Evolutionary conservation across 495 filamentous ascomycete species (phyloP).

Genomic region (Daldinia bambusicola): DNA sequence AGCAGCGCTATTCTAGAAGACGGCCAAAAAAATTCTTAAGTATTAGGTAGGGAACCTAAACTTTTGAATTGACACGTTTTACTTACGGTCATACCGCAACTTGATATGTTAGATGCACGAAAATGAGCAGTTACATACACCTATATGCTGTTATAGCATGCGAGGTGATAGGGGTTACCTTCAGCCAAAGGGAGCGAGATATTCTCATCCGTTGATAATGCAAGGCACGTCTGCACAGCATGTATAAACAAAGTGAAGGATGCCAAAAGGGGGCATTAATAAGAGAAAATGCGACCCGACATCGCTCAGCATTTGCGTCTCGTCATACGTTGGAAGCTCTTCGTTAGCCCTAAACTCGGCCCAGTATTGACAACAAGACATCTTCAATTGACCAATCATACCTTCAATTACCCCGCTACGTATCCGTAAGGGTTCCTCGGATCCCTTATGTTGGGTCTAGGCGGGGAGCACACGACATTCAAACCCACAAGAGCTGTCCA

Average conservation of each 20-base stretch:
- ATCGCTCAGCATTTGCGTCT: slow-evolving; percentile 23
- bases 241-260: neutral
- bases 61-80: neutral
- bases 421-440: slow-evolving; percentile 4
- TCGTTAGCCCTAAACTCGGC: slow-evolving; percentile 20
- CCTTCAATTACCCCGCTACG: slow-evolving; percentile 33
- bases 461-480: slow-evolving; percentile 37
- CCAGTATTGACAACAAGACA: slow-evolving; percentile 32
- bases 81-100: neutral
- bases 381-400: slow-evolving; percentile 36
- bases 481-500: slow-evolving; percentile 23
- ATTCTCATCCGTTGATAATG: neutral
- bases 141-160: neutral
- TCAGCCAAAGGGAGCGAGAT: neutral
- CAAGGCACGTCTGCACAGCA: neutral
- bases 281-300: slow-evolving; percentile 24
- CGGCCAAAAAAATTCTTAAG: neutral
- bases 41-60: neutral
- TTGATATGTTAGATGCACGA: neutral
- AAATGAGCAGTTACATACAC: neutral
- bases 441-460: neutral
- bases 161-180: neutral
- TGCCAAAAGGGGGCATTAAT: neutral
- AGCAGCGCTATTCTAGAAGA: neutral
- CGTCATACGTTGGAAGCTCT: slow-evolving; percentile 5